Evolutionary conservation across 371 early-diverging fungal genomes (phyloP).

Genomic region (Mucor lusitanicus): DNA sequence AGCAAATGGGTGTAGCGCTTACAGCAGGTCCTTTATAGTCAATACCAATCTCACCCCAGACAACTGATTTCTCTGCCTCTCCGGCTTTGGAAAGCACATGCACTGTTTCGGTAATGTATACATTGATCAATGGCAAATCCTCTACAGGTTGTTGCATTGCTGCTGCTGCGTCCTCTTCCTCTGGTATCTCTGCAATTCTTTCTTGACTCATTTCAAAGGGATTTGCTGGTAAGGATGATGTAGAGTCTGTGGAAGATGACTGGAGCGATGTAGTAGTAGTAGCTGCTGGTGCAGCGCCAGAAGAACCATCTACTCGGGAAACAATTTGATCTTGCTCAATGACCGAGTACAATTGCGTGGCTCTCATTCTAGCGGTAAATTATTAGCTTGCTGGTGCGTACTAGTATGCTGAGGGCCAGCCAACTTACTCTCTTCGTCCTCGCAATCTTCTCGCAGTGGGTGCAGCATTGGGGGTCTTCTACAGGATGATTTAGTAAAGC

Average conservation of each 20-base stretch:
- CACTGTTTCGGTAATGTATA: slow-evolving; percentile 47
- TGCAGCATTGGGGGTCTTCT: slow-evolving; percentile 7
- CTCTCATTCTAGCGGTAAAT: slow-evolving; percentile 24
- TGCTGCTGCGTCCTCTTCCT: neutral
- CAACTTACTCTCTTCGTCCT: slow-evolving; percentile 24
- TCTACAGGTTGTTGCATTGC: neutral
- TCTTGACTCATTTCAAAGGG: slow-evolving; percentile 15
- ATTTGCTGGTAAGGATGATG: neutral
- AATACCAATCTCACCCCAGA: slow-evolving; percentile 54
- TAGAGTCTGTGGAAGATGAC: neutral
- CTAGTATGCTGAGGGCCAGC: no score
- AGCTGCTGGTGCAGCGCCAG: neutral
- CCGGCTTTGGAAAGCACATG: slow-evolving; percentile 48
- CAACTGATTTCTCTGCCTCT: slow-evolving; percentile 36
- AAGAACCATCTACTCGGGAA: neutral
- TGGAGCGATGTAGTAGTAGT: neutral
- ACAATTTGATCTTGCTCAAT: slow-evolving; percentile 17
- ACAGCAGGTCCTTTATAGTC: slow-evolving; percentile 32
- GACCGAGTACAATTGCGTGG: slow-evolving; percentile 32
- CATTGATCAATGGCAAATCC: slow-evolving; percentile 26
- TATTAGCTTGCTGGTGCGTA: neutral
- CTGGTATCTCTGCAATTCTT: neutral
- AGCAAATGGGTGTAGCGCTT: slow-evolving; percentile 32
- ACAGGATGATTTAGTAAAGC: neutral
- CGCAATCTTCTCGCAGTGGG: slow-evolving; percentile 12